Evolutionary conservation across 192 early-diverging fungal genomes (phyloP).

Genomic region (Rhizophagus sp.): DNA sequence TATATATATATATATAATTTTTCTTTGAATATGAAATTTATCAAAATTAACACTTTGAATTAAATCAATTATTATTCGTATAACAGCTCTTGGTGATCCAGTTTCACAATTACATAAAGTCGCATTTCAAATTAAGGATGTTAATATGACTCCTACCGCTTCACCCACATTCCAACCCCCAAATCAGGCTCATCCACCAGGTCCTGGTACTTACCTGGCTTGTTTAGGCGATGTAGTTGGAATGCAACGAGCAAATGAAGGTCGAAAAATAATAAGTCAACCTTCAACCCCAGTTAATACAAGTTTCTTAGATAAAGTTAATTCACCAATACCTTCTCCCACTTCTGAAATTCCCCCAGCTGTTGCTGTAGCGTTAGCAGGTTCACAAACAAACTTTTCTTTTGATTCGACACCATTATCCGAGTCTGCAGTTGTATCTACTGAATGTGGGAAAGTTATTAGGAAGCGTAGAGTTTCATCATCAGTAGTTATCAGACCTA

Average conservation of each 20-base stretch:
- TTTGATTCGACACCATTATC: conserved; percentile 19
- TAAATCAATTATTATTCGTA: background rate
- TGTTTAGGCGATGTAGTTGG: conserved; percentile 79
- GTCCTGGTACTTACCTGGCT: conserved; percentile 64
- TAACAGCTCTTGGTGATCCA: conserved; percentile 67
- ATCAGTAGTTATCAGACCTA: conserved; percentile 41
- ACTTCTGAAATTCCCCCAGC: conserved; percentile 30
- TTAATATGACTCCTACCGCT: conserved; percentile 15
- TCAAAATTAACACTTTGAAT: background rate
- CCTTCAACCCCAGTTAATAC: conserved; percentile 11
- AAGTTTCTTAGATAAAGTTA: conserved; percentile 20
- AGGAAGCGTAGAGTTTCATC: conserved; percentile 47
- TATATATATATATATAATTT: no score
- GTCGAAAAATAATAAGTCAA: conserved; percentile 46
- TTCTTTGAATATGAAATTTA: background rate
- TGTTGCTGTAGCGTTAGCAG: conserved; percentile 31
- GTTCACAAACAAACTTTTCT: conserved; percentile 23
- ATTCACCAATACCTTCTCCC: conserved; percentile 28
- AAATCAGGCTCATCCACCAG: conserved; percentile 41
- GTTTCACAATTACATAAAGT: conserved; percentile 91
- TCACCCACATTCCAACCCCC: conserved; percentile 29
- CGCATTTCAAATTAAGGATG: conserved; percentile 75
- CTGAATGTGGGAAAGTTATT: conserved; percentile 33
- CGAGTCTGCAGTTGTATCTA: conserved; percentile 35
- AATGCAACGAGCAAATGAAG: conserved; percentile 61